Conservation (phyloP, 257 asterid genomes). For the Forsythia viridissima region DNA sequence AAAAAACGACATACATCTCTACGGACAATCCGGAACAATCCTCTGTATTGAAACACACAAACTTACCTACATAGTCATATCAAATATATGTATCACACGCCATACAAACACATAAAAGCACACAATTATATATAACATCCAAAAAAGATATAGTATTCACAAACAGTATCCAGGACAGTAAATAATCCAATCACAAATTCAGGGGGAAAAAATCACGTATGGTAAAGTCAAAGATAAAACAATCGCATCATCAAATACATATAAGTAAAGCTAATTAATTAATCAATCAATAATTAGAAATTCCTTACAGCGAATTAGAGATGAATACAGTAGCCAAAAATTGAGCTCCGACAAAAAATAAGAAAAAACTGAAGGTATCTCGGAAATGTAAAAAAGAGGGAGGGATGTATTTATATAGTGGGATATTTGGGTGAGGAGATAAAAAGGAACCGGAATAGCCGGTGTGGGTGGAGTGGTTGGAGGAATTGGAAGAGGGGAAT, state of each 20-base stretch:
- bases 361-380: background rate
- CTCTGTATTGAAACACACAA: background rate
- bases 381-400: background rate
- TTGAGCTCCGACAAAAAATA: background rate
- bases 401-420: background rate
- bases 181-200: background rate
- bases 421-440: background rate
- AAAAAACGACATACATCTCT: background rate
- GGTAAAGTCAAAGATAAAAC: background rate
- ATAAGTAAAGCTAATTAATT: background rate
- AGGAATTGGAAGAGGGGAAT: background rate
- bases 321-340: background rate
- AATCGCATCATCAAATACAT: background rate
- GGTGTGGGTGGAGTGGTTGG: background rate
- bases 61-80: too few species aligned
- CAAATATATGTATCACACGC: background rate
- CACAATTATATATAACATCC: background rate
- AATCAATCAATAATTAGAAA: background rate
- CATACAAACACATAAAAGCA: background rate
- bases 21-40: background rate
- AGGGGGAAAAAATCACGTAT: background rate
- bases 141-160: background rate
- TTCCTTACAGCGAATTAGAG: constrained; percentile 11
- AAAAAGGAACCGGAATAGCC: constrained; percentile 18
- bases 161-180: background rate